phyloP scores from a whole-genome alignment of 2,329 filamentous ascomycete genomes.

The Hypoxylon sp. region DNA sequence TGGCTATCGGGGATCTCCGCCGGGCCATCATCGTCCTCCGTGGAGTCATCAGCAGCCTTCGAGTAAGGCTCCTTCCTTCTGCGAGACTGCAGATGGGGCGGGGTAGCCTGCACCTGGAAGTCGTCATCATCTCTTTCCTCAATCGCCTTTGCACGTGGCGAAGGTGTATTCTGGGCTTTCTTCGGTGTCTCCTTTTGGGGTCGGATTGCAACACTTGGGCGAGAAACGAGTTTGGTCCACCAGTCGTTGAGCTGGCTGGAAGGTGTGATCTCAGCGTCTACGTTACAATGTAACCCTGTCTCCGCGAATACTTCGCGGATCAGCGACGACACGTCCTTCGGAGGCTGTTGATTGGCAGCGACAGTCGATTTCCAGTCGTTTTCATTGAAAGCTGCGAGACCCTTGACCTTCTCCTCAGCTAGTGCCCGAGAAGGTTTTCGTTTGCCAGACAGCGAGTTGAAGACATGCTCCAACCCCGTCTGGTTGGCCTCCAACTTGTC shows the following conservation, averaged over 20 bases:
- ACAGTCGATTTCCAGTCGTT: constrained; percentile 55
- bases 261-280: constrained; percentile 50
- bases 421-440: constrained; percentile 59
- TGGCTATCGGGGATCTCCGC: constrained; percentile 41
- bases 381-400: constrained; percentile 63
- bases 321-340: constrained; percentile 54
- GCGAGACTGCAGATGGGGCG: constrained; percentile 54
- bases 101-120: constrained; percentile 65
- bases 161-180: constrained; percentile 27
- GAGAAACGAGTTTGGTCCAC: constrained; percentile 60
- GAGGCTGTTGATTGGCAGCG: constrained; percentile 41
- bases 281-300: constrained; percentile 50
- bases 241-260: constrained; percentile 59
- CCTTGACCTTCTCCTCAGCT: constrained; percentile 64
- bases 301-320: constrained; percentile 58
- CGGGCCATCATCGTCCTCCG: constrained; percentile 42
- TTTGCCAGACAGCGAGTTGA: constrained; percentile 63
- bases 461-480: constrained; percentile 65
- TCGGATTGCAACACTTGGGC: constrained; percentile 46
- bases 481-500: constrained; percentile 68
- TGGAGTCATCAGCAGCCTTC: constrained; percentile 26
- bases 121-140: constrained; percentile 61
- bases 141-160: constrained; percentile 34
- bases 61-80: constrained; percentile 42
- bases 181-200: constrained; percentile 27